A percentile compares a stretch with the other conserved stretches of the same genome.
These are phyloP conservation scores for Hanseniaspora mollemarum DNA, from an alignment of 805 yeast species.

Conservation along the genomic window DNA sequence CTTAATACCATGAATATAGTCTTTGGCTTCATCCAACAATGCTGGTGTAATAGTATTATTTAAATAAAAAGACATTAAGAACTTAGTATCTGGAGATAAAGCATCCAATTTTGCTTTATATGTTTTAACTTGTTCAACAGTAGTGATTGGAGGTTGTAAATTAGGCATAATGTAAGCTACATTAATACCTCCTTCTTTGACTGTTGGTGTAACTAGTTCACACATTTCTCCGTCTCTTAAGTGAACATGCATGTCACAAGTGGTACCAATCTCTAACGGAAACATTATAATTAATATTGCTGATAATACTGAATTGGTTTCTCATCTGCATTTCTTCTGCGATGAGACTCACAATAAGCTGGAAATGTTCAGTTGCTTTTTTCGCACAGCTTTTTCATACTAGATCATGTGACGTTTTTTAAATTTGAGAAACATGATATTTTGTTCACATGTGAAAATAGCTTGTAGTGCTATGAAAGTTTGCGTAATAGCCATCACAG, in stretches of 20 bases:
- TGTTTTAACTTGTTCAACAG: conserved; percentile 55
- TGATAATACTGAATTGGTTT: too few relatives aligned
- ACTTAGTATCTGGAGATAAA: conserved; percentile 72
- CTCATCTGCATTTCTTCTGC: too few relatives aligned
- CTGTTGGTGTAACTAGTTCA: conserved; percentile 81
- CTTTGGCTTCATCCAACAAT: conserved; percentile 66
- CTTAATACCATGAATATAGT: conserved; percentile 74
- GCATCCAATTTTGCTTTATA: conserved; percentile 55
- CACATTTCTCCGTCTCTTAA: conserved; percentile 90
- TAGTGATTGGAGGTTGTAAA: conserved; percentile 80
- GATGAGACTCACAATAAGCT: too few relatives aligned
- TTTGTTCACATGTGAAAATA: too few relatives aligned
- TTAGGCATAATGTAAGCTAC: conserved; percentile 95
- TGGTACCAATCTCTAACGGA: conserved; percentile 47
- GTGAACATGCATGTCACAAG: conserved; percentile 94
- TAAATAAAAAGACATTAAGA: conserved; percentile 82
- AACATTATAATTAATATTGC: not conserved
- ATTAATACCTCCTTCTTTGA: conserved; percentile 80
- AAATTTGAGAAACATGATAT: too few relatives aligned
- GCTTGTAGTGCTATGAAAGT: too few relatives aligned
- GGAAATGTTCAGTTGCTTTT: too few relatives aligned
- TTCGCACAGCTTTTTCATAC: too few relatives aligned
- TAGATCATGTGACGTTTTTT: too few relatives aligned
- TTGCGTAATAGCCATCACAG: too few relatives aligned
- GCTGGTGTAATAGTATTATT: conserved; percentile 75